Evolutionary conservation across 2,329 filamentous ascomycete genomes (phyloP).

Genomic region (Bimuria novae-zelandiae): DNA sequence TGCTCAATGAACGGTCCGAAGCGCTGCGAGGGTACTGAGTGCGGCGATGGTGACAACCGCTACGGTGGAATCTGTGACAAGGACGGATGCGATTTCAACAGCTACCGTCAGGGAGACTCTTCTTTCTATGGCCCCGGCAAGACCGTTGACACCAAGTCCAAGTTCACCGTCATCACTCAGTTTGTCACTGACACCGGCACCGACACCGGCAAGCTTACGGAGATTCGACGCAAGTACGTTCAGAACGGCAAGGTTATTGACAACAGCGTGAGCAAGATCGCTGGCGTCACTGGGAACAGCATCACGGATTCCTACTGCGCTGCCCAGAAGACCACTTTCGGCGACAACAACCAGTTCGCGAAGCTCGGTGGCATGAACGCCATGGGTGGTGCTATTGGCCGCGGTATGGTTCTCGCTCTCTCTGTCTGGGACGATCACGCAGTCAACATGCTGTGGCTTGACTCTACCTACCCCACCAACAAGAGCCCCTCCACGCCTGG

Average conservation of each 20-base stretch:
- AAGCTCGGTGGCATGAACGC: conserved; percentile 58
- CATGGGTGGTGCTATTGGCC: conserved; percentile 57
- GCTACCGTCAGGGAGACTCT: conserved; percentile 64
- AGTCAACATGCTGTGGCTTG: conserved; percentile 72
- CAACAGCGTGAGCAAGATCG: conserved; percentile 47
- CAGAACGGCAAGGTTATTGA: conserved; percentile 52
- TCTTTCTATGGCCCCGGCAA: conserved; percentile 63
- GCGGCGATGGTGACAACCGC: conserved; percentile 52
- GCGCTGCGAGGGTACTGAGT: conserved; percentile 54
- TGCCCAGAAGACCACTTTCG: conserved; percentile 58
- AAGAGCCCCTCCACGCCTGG: conserved; percentile 17
- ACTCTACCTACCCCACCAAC: conserved; percentile 61
- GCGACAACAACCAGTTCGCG: conserved; percentile 57
- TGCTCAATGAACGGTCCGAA: conserved; percentile 56
- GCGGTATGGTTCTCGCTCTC: conserved; percentile 67
- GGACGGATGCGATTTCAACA: conserved; percentile 71
- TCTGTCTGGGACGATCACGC: conserved; percentile 65
- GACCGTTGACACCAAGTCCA: conserved; percentile 43
- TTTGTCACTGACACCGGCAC: conserved; percentile 44
- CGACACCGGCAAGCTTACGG: conserved; percentile 48
- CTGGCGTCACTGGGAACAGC: conserved; percentile 54
- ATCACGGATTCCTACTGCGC: conserved; percentile 62
- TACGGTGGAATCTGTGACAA: conserved; percentile 66
- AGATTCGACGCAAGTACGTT: conserved; percentile 53
- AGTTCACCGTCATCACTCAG: conserved; percentile 53